These are phyloP conservation scores for Rosa chinensis DNA, from an alignment of 306 rosid genomes.

Conservation along the genomic window DNA sequence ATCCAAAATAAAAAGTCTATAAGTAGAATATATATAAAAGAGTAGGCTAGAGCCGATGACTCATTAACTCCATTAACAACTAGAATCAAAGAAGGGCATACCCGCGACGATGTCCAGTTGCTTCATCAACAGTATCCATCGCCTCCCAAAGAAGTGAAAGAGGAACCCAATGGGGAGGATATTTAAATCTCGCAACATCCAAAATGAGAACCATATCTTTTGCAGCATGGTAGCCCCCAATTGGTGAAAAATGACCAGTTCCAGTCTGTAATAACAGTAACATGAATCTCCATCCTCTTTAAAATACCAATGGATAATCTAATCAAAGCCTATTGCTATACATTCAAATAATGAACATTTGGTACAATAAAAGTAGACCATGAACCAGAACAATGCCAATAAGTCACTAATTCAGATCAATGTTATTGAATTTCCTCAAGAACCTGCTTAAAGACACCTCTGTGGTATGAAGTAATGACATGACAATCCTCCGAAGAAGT, in stretches of 20 bases:
- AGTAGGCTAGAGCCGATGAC: neutral
- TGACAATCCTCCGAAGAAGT: conserved; percentile 63
- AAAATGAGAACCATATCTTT: conserved; percentile 85
- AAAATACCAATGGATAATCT: neutral
- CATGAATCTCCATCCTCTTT: conserved; percentile 21
- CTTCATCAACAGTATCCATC: conserved; percentile 64
- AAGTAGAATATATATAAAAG: neutral
- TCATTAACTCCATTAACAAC: neutral
- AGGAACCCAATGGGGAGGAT: conserved; percentile 99
- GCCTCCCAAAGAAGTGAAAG: conserved; percentile 79
- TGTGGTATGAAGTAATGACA: conserved; percentile 66
- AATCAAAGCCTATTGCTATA: neutral
- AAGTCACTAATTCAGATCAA: neutral
- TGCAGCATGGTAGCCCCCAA: conserved; percentile 84
- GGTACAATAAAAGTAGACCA: neutral
- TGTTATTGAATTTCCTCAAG: too few species aligned
- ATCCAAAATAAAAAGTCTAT: neutral
- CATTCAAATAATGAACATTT: neutral
- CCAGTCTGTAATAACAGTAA: conserved; percentile 68
- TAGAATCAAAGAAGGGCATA: conserved; percentile 26
- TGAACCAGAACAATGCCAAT: neutral
- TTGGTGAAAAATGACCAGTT: conserved; percentile 86
- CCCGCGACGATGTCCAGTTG: conserved; percentile 81
- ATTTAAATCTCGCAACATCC: conserved; percentile 95
- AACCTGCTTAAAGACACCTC: conserved; percentile 75